A percentile compares a stretch with the other conserved stretches of the same genome.
phyloP scores from a whole-genome alignment of 2,329 filamentous ascomycete species.

The Fusarium transvaalense region DNA sequence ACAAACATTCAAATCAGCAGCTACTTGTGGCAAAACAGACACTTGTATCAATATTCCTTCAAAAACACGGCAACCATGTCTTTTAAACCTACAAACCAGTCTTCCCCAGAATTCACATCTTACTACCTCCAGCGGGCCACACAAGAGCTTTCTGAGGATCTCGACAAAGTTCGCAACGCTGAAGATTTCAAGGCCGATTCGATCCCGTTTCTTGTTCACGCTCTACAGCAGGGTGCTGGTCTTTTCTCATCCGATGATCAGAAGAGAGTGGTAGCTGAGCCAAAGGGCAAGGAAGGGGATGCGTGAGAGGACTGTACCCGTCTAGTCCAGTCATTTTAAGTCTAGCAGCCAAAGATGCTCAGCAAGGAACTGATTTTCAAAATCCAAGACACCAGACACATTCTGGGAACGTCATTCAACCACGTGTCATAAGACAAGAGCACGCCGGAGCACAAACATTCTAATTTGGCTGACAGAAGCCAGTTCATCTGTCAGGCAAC shows the following conservation, averaged over 20 bases:
- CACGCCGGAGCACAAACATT: not conserved
- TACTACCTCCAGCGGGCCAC: slow-evolving; percentile 79
- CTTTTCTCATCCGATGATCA: slow-evolving; percentile 66
- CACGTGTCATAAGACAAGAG: not conserved
- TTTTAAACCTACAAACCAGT: slow-evolving; percentile 29
- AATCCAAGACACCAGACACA: not conserved
- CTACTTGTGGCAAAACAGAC: not conserved
- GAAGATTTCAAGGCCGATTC: slow-evolving; percentile 77
- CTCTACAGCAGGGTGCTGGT: slow-evolving; percentile 74
- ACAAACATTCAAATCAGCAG: not conserved
- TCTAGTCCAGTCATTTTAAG: not conserved
- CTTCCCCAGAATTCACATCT: slow-evolving; percentile 65
- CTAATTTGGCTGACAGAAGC: not conserved
- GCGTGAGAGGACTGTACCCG: slow-evolving; percentile 14
- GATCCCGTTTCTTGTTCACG: slow-evolving; percentile 74
- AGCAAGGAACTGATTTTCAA: not conserved
- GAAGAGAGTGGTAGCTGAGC: slow-evolving; percentile 43
- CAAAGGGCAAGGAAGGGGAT: slow-evolving; percentile 31
- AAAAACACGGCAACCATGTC: slow-evolving; percentile 24
- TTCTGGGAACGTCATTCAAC: not conserved
- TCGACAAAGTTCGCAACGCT: slow-evolving; percentile 76
- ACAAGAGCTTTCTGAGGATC: slow-evolving; percentile 78
- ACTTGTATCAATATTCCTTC: no score
- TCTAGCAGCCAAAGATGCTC: not conserved
- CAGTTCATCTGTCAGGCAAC: not conserved